These are phyloP conservation scores for Hemileccinum rubropunctum DNA, from an alignment of 768 basidiomycete genomes.

Conservation along the genomic window DNA sequence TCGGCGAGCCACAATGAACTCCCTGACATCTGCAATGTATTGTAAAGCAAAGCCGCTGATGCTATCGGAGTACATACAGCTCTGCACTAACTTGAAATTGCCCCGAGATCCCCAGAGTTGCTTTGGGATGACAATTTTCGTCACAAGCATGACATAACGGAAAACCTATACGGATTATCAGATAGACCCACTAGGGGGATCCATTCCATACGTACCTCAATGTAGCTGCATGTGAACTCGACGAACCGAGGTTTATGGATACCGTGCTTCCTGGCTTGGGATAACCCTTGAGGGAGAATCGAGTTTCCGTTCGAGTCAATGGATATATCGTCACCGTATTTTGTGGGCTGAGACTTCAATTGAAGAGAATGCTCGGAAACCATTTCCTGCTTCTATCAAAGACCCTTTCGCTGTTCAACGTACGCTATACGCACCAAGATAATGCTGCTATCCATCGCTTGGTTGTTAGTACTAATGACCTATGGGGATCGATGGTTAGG, in stretches of 20 bases:
- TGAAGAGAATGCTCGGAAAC: conserved; percentile 67
- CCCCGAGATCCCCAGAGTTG: conserved; percentile 72
- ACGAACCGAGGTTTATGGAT: conserved; percentile 70
- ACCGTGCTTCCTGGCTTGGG: conserved; percentile 45
- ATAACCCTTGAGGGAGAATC: conserved; percentile 43
- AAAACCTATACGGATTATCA: conserved; percentile 51
- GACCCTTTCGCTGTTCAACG: not conserved
- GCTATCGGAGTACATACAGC: conserved; percentile 41
- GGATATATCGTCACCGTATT: conserved; percentile 40
- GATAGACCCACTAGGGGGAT: not conserved
- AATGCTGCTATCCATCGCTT: conserved; percentile 54
- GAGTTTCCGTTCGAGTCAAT: conserved; percentile 52
- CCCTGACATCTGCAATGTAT: conserved; percentile 55
- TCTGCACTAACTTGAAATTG: conserved; percentile 60
- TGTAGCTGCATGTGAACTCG: conserved; percentile 66
- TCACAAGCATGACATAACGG: conserved; percentile 60
- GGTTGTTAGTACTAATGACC: conserved; percentile 39
- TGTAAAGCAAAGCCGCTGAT: not conserved
- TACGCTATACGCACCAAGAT: conserved; percentile 50
- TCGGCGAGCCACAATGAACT: conserved; percentile 73
- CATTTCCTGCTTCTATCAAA: conserved; percentile 52
- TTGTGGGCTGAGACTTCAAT: conserved; percentile 50
- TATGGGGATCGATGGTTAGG: conserved; percentile 16
- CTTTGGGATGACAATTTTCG: conserved; percentile 68
- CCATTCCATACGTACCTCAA: conserved; percentile 48